Base-by-base conservation (phyloP, 1,284 basidiomycete genomes). In the Ganoderma resinaceum region DNA sequence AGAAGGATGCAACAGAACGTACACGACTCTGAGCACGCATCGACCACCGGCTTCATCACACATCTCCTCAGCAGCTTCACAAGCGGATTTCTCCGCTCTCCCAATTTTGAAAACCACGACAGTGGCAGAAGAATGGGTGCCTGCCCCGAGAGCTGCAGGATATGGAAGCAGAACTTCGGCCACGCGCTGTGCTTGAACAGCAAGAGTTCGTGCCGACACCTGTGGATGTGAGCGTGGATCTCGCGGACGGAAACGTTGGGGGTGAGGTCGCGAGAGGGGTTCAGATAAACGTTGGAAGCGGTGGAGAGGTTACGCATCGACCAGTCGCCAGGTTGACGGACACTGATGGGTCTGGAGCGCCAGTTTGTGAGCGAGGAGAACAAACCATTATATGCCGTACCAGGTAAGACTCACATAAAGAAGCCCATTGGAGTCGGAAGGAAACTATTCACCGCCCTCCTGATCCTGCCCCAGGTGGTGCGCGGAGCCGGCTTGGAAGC, bases 251-350 rank as follows among this genome's bases (percentile, higher is more conserved):
- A 64, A 8, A 70, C 26, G 49, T 70, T 61, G 20, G 52, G 4
- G 3, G 63, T 62, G 40, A 72, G 61, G 8, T 63, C 63, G 38
- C n/a, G 49, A 4, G 73, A 65, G 3, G 76, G 76, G 29, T 74
- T 52, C 0, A 78, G 70, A 66, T 75, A 76, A 14, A 76, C 76
- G 42, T 75, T 71, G 2, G 75, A 70, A 8, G 70, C 75, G 4
- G 76, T 78, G 14, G 76, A 74, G 14, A 78, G 70, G 59, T 78
- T 78, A 20, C 74, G 74, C 76, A 77, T 75, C 12, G 76, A 76
- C 75, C 73, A 77, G 67, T 78, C 76, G 26, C 75, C 76, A 1
- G 76, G 75, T 2, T 68, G 49, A 12, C 76, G 76, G n/a, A 77
- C 43, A 53, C 76, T 77, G 62, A 78, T 74, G 1, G 76, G 76